A percentile compares a stretch with the other conserved stretches of the same genome.
Conservation (phyloP, 176 grass and related monocot genomes). For the Aegilops speltoides region DNA sequence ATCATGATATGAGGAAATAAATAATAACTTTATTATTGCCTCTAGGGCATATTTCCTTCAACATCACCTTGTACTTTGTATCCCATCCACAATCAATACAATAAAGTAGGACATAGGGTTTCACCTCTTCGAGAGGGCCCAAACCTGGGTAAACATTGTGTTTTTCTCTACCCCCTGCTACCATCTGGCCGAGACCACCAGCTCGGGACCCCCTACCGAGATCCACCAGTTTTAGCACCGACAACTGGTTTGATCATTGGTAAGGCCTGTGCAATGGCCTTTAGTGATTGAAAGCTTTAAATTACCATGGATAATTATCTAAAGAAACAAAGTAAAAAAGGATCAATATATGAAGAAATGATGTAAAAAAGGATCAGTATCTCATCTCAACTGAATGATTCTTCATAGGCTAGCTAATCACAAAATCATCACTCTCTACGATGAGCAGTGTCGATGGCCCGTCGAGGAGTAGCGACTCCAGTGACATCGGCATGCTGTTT, state of each 20-base stretch:
- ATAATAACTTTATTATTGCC: too few species aligned
- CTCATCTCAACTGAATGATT: slow-evolving; percentile 33
- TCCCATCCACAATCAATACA: too few species aligned
- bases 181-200: too few species aligned
- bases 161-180: too few species aligned
- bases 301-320: neutral
- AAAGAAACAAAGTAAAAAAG: neutral
- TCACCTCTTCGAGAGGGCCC: too few species aligned
- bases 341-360: neutral
- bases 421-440: slow-evolving; percentile 37
- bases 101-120: too few species aligned
- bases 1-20: too few species aligned
- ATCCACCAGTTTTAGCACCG: too few species aligned
- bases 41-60: too few species aligned
- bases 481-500: neutral
- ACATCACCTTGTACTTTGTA: too few species aligned
- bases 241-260: neutral
- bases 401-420: slow-evolving; percentile 12
- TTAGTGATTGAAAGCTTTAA: neutral
- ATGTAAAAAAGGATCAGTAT: neutral
- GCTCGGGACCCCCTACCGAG: too few species aligned
- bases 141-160: too few species aligned
- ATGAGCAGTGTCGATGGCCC: slow-evolving; percentile 26
- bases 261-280: neutral
- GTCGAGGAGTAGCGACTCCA: slow-evolving; percentile 39